Base-by-base conservation (phyloP, 257 asterid genomes). In the Scutellaria galericulata region DNA sequence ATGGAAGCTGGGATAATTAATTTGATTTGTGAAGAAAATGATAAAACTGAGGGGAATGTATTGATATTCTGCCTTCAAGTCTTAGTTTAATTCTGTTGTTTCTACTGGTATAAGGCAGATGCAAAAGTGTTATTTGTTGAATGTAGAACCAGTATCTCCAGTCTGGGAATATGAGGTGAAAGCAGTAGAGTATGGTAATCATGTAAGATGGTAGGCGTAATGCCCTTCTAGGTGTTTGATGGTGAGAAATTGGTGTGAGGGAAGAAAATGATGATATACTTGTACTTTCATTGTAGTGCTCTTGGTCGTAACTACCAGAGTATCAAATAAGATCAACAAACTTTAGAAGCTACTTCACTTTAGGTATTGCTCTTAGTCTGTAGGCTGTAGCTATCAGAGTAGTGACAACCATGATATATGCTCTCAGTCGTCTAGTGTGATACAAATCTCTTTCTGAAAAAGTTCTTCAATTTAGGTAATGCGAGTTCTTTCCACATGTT, bases 181-280 rank as follows among this genome's bases (percentile, higher is more conserved):
- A 50, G 67, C 18, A 7, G 9, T 48, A 35, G 35, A 4, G 63
- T 59, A 56, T 13, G 6, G 44, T 40, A 31, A 14, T 68, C 1
- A 18, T 13, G 70, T 31, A 37, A 66, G 74, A 52, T 5, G 42
- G 69, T 46, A 74, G 53, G 56, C 41, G 48, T 39, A 15, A 45
- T 61, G 63, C 44, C 24, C 15, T 9, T 6, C 2, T 3, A 63
- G 46, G 46, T 27, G 15, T 44, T 42, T 52, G 35, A 52, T 39
- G 2, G 20, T 13, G 51, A 9, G 54, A 57, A 50, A 54, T 74
- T 37, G 69, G 22, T 6, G 24, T 10, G 14, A 68, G 11, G 63
- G 40, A 60, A 75, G 27, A 40, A 24, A 22, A 58, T 39, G 31
- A 12, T 46, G 15, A 3, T 47, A 40, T 22, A 39, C 5, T 62